These are phyloP conservation scores for Phytophthora cryptogea DNA, from an alignment of 352 stramenopile species.

Conservation along the genomic window DNA sequence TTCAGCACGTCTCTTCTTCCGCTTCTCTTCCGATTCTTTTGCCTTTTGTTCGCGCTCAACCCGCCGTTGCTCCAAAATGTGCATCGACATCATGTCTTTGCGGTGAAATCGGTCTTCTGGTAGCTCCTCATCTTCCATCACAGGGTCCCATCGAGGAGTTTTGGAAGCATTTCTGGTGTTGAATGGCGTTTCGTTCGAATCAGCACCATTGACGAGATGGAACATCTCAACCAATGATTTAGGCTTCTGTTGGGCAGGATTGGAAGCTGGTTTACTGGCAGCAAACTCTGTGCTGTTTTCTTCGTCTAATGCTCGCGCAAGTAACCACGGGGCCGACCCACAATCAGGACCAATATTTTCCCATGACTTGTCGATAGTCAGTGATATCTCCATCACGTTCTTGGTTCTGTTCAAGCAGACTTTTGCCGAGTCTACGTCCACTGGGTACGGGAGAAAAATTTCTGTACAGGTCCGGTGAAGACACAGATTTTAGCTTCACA, in stretches of 20 bases:
- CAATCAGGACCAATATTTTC: conserved; percentile 41
- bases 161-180: not conserved
- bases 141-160: conserved; percentile 54
- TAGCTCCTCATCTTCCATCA: conserved; percentile 77
- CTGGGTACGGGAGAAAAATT: conserved; percentile 72
- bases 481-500: not conserved
- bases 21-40: conserved; percentile 60
- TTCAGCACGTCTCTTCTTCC: conserved; percentile 43
- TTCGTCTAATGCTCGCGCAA: conserved; percentile 54
- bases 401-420: conserved; percentile 40
- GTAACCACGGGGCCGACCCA: conserved; percentile 70
- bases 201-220: conserved; percentile 43
- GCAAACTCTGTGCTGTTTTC: conserved; percentile 21
- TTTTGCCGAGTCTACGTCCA: conserved; percentile 36
- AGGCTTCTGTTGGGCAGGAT: conserved; percentile 20
- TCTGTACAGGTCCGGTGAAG: conserved; percentile 18
- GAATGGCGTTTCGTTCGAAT: conserved; percentile 1
- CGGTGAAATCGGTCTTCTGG: conserved; percentile 80
- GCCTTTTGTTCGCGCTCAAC: conserved; percentile 64
- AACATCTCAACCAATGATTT: conserved; percentile 77
- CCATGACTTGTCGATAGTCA: conserved; percentile 65
- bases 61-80: conserved; percentile 77
- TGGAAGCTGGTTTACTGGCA: not conserved
- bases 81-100: conserved; percentile 88
- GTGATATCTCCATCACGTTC: conserved; percentile 45